These are phyloP conservation scores for Kwoniella dendrophila DNA, from an alignment of 768 basidiomycete species.

Conservation along the genomic window DNA sequence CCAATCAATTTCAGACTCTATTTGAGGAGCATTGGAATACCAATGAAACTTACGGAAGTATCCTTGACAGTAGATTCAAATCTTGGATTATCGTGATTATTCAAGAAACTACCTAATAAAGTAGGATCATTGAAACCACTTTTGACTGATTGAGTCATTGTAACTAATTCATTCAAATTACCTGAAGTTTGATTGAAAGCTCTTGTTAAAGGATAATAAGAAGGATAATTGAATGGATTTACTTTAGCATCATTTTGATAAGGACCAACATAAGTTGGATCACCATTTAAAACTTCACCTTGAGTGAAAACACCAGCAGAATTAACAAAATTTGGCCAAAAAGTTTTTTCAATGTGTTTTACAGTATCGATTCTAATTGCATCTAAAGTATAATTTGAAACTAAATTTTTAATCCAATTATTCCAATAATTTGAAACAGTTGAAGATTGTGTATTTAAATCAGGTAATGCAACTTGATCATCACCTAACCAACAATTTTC, in stretches of 20 bases:
- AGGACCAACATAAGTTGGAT: slow-evolving; percentile 45
- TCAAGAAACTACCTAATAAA: slow-evolving; percentile 51
- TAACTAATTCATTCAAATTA: slow-evolving; percentile 39
- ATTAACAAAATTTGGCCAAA: slow-evolving; percentile 74
- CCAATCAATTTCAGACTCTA: too few species aligned
- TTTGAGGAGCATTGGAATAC: too few species aligned
- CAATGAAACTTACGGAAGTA: slow-evolving; percentile 26
- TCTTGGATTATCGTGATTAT: slow-evolving; percentile 55
- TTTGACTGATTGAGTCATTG: slow-evolving; percentile 43
- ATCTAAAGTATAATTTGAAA: slow-evolving; percentile 73
- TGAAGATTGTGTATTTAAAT: slow-evolving; percentile 74
- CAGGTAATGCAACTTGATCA: slow-evolving; percentile 69
- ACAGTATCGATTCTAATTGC: slow-evolving; percentile 73
- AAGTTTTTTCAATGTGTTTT: slow-evolving; percentile 70
- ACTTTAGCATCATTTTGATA: slow-evolving; percentile 50
- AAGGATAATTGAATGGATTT: slow-evolving; percentile 55
- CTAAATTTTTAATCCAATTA: slow-evolving; percentile 69
- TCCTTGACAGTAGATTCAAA: slow-evolving; percentile 48
- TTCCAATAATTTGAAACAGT: slow-evolving; percentile 67
- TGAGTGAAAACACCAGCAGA: slow-evolving; percentile 84
- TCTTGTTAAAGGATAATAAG: slow-evolving; percentile 51
- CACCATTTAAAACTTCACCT: slow-evolving; percentile 67
- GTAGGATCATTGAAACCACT: slow-evolving; percentile 50
- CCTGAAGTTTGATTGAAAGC: slow-evolving; percentile 51
- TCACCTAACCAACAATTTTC: slow-evolving; percentile 85